Evolutionary conservation across 1,139 yeast species (phyloP), one percentile per base, ranked within the genome.

Genomic region (Pichia sp.): DNA sequence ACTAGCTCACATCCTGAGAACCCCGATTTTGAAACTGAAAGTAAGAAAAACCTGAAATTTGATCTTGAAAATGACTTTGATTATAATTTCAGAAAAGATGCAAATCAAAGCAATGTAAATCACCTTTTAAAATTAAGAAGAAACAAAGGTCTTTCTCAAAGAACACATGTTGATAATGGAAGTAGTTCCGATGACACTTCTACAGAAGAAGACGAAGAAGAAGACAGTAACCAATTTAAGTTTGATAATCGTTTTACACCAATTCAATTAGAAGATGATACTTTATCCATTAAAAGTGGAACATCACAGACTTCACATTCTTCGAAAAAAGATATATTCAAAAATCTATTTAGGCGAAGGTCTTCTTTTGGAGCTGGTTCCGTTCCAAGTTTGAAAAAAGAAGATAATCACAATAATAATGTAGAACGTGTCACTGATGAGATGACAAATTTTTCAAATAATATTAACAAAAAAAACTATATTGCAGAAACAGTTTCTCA

Each of bases 1-100:
- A 20, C 23, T 10, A 12, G 9, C 5, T 31, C 33, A 18, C 8
- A 5, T 18, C n/a, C 14, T 12, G 33, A 31, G 18, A 11, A 10
- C 10, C 6, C 9, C 5, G 33, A 18, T 10, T 18, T 14, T 1
- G 33, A 31, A 9, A 7, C 22, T 3, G 20, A 33, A 9, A 19
- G 21, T 14, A 25, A 17, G 17, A 34, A 21, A n/a, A 34, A 22
- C 19, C n/a, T 31, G 10, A 40, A 23, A 26, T 28, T 43, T 9
- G 40, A 47, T 21, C 48, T 55, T 36, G 50, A 47, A 33, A 46
- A 49, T 30, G 62, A 58, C 41, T 57, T 59, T 28, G 59, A 59
- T 41, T 47, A 51, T 3, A 61, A 56, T 35, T 57, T 56, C 35
- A 54, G 47, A 20, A 47, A 47, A 22, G 60, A 53, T 38, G 38